phyloP scores from a whole-genome alignment of 2,329 filamentous ascomycete species.

The Aureobasidium melanogenum region DNA sequence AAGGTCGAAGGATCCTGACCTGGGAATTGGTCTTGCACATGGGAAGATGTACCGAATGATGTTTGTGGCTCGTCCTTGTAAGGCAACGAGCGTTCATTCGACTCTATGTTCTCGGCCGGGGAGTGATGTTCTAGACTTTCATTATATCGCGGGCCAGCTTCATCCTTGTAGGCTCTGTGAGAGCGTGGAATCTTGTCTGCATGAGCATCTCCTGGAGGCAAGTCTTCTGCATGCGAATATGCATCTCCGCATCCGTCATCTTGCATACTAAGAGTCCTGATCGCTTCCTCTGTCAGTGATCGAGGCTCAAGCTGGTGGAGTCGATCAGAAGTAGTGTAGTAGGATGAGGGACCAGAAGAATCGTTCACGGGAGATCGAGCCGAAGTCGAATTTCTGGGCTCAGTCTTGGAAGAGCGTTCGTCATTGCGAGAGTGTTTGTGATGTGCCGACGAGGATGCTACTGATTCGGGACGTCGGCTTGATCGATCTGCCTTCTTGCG shows the following conservation, averaged over 20 bases:
- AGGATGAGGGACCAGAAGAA: conserved; percentile 27
- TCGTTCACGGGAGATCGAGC: conserved; percentile 16
- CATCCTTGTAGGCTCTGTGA: not conserved
- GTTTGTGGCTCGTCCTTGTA: not conserved
- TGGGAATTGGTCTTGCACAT: conserved; percentile 44
- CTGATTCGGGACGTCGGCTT: conserved; percentile 27
- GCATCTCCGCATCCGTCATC: conserved; percentile 23
- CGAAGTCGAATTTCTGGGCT: conserved; percentile 20
- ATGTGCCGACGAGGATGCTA: conserved; percentile 27
- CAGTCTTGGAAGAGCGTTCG: conserved; percentile 13
- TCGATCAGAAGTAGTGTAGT: conserved; percentile 28
- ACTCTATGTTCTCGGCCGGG: not conserved
- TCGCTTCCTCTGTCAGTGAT: conserved; percentile 27
- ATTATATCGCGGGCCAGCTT: not conserved
- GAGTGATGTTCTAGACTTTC: not conserved
- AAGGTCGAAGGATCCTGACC: conserved; percentile 44
- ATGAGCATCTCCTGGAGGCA: not conserved
- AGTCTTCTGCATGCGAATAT: not conserved
- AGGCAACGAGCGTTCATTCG: not conserved
- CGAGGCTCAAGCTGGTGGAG: conserved; percentile 11
- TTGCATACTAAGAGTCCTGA: conserved; percentile 23
- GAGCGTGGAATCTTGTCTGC: not conserved
- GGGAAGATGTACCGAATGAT: conserved; percentile 17
- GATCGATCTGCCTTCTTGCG: conserved; percentile 20
- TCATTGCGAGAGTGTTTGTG: conserved; percentile 24